phyloP scores from a whole-genome alignment of 2,329 filamentous ascomycete species.

The Fusarium verticillioides region DNA sequence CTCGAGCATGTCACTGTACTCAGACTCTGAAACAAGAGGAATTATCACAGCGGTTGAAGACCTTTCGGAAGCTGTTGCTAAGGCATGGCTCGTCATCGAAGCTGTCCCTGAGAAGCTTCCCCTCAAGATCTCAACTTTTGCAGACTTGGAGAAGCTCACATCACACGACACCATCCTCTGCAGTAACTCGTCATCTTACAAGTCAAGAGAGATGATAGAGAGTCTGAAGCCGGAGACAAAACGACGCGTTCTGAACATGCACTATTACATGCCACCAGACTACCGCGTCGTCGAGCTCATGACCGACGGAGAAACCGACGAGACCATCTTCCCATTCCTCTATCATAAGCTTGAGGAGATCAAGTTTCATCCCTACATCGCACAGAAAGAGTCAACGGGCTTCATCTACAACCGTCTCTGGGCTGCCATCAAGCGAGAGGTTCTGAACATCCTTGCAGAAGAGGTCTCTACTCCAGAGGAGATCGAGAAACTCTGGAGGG shows the following conservation, averaged over 20 bases:
- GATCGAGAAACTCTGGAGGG: conserved; percentile 3
- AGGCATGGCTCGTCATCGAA: conserved; percentile 14
- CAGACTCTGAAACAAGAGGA: neutral
- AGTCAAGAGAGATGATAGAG: conserved; percentile 2
- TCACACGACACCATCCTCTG: neutral
- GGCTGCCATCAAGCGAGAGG: conserved; percentile 17
- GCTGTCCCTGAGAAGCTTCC: conserved; percentile 7
- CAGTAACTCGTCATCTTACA: conserved; percentile 10
- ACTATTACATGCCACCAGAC: conserved; percentile 15
- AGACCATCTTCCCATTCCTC: neutral
- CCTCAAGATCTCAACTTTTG: conserved; percentile 14
- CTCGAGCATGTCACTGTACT: neutral
- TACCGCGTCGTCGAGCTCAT: conserved; percentile 9
- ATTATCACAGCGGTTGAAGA: neutral
- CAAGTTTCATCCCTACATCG: conserved; percentile 1
- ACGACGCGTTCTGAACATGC: conserved; percentile 10
- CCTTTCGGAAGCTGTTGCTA: neutral
- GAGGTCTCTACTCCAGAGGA: neutral
- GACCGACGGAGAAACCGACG: neutral
- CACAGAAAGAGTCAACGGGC: conserved; percentile 15
- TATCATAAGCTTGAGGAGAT: neutral
- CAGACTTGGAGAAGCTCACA: conserved; percentile 2
- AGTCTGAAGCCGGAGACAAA: neutral
- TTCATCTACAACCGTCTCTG: conserved; percentile 12
- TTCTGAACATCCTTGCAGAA: neutral